Evolutionary conservation across 2,329 filamentous ascomycete genomes (phyloP), one percentile per base, ranked within the genome.

Genomic region (Xylaria digitata): DNA sequence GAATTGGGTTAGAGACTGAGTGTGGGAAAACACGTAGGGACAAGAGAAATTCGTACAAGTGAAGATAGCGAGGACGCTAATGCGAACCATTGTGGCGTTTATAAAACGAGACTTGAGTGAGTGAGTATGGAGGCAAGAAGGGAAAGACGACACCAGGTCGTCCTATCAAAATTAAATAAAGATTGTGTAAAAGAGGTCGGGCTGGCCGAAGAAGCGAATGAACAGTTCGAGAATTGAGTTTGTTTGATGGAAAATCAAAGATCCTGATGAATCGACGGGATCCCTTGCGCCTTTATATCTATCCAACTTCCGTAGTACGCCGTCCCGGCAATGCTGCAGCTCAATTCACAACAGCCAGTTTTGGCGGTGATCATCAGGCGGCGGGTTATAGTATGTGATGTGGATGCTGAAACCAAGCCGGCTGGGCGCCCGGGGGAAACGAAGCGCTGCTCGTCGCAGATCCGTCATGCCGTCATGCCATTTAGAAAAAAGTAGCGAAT

Each of bases 1-100:
- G 45, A 6, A 26, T 37, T 11, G 26, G 17, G 19, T 7, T 11
- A 11, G 30, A 13, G 30, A 13, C 9, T 11, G 7, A n/a, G 19
- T 37, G 34, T 19, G 53, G 9, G 46, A 32, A 5, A 37, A 34
- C 8, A 42, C 52, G 13, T 37, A 30, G 23, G 45, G 53, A n/a
- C 21, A 70, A 32, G 26, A 32, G 26, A 21, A 26, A 21, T 34
- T 70, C 77, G 72, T 74, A 79, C 77, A 75, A 61, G 73, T 69
- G 37, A 78, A 58, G 56, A 70, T 62, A 56, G 74, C 65, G 57
- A 74, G 64, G 69, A 75, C 67, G 65, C 65, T 75, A 66, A 78
- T 69, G 72, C 73, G 76, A 70, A 78, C 77, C 78, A 79, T 79
- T 72, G 75, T 78, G 76, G 71, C 61, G 50, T 43, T 56, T 56